These are phyloP conservation scores for Trypanosoma melophagium DNA, from an alignment of 208 protist genomes.

Conservation along the genomic window DNA sequence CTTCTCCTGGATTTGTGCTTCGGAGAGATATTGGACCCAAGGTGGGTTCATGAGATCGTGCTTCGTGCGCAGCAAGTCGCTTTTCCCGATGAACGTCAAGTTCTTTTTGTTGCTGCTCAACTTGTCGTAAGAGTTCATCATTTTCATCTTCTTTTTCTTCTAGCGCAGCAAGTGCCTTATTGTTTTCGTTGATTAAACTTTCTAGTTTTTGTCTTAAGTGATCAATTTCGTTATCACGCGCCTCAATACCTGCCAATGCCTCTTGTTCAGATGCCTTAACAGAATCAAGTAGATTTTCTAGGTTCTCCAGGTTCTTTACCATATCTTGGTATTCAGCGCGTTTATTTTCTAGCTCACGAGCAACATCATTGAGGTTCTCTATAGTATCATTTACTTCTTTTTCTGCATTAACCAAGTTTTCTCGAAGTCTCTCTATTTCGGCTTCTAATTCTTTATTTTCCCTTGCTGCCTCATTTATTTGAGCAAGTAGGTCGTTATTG, in stretches of 20 bases:
- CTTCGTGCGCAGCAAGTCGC: slow-evolving; percentile 23
- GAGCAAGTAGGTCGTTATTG: slow-evolving; percentile 2
- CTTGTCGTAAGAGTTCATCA: not conserved
- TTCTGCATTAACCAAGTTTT: slow-evolving; percentile 13
- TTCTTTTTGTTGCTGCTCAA: slow-evolving; percentile 19
- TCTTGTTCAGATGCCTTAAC: slow-evolving; percentile 25
- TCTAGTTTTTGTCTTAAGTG: slow-evolving; percentile 20
- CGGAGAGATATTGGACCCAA: slow-evolving; percentile 14
- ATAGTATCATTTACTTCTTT: slow-evolving; percentile 10
- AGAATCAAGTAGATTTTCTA: slow-evolving; percentile 14
- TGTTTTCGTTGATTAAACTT: slow-evolving; percentile 8
- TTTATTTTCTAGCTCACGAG: slow-evolving; percentile 12
- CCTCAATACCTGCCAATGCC: slow-evolving; percentile 17
- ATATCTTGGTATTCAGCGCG: slow-evolving; percentile 12
- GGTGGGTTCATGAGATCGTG: slow-evolving; percentile 24
- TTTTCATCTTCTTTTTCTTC: slow-evolving; percentile 8
- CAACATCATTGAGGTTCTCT: not conserved
- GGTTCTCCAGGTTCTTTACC: slow-evolving; percentile 7
- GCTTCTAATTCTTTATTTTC: slow-evolving; percentile 17
- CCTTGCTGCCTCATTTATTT: not conserved
- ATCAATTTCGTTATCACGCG: slow-evolving; percentile 29
- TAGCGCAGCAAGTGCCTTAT: slow-evolving; percentile 1
- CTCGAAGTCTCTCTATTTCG: slow-evolving; percentile 19
- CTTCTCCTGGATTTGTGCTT: not conserved
- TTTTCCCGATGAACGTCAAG: slow-evolving; percentile 27